Evolutionary conservation across 306 rosid species (phyloP).

Genomic region (Ziziphus jujuba): DNA sequence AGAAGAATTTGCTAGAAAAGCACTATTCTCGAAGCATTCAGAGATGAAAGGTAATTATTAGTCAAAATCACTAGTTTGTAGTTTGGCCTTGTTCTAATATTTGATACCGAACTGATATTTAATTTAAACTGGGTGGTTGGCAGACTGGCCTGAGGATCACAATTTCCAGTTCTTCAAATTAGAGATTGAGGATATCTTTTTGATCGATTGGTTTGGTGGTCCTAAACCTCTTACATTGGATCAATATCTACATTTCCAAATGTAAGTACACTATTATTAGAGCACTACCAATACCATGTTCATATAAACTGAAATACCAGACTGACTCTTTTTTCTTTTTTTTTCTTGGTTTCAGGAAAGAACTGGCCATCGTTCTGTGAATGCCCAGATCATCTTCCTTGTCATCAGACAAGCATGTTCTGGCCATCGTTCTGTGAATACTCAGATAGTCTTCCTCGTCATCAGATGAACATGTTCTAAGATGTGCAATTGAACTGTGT

Average conservation of each 20-base stretch:
- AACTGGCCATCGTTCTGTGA: slow-evolving; percentile 22
- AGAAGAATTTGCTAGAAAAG: slow-evolving; percentile 55
- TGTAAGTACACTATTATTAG: slow-evolving; percentile 37
- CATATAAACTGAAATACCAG: not conserved
- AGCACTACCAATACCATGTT: not conserved
- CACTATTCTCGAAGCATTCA: slow-evolving; percentile 84
- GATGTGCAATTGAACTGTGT: not conserved
- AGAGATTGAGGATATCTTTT: slow-evolving; percentile 67
- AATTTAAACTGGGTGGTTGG: slow-evolving; percentile 4
- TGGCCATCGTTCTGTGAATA: slow-evolving; percentile 24
- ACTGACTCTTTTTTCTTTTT: too few relatives aligned
- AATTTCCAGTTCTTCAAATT: slow-evolving; percentile 67
- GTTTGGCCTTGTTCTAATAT: too few relatives aligned
- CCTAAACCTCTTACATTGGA: slow-evolving; percentile 77
- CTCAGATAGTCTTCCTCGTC: slow-evolving; percentile 18
- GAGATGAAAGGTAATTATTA: slow-evolving; percentile 77
- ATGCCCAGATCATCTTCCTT: slow-evolving; percentile 19
- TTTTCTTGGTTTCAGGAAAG: slow-evolving; percentile 31
- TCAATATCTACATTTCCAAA: slow-evolving; percentile 55
- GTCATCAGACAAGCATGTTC: not conserved
- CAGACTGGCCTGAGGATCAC: slow-evolving; percentile 84
- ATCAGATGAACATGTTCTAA: not conserved
- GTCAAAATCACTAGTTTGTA: not conserved
- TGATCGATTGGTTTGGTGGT: slow-evolving; percentile 87
- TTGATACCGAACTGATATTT: not conserved